phyloP scores from a whole-genome alignment of 345 rosid species.

The Cardamine resedifolia region DNA sequence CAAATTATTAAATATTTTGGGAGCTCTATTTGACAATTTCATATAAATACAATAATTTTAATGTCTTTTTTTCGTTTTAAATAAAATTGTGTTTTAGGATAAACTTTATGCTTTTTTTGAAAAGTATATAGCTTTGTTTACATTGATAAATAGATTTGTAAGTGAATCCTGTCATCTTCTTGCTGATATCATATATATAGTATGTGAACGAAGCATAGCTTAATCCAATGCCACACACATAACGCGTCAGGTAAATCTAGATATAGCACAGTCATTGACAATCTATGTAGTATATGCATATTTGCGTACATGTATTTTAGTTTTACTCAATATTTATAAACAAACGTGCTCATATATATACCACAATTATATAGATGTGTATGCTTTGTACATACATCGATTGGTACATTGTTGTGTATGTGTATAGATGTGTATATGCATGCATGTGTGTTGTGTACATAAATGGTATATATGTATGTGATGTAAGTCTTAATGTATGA shows the following conservation, averaged over 20 bases:
- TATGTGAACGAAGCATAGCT: not conserved
- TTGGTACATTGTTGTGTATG: not conserved
- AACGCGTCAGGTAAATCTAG: not conserved
- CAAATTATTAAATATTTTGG: constrained; percentile 3
- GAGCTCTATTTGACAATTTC: not conserved
- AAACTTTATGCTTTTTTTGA: not conserved
- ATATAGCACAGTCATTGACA: not conserved
- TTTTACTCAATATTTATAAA: not conserved
- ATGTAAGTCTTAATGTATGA: constrained; percentile 30
- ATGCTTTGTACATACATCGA: not conserved
- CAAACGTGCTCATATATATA: not conserved
- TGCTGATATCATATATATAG: not conserved
- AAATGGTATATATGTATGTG: constrained; percentile 14
- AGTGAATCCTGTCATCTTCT: constrained; percentile 18
- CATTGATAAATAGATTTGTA: not conserved
- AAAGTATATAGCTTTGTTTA: not conserved
- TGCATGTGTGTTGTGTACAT: not conserved
- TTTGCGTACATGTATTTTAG: not conserved
- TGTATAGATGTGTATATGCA: not conserved
- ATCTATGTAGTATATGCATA: not conserved
- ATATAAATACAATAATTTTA: not conserved
- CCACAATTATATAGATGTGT: not conserved
- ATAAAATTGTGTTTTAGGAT: not conserved
- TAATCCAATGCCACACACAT: constrained; percentile 5
- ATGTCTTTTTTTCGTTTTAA: not conserved